A percentile compares a stretch with the other conserved stretches of the same genome.
phyloP scores from a whole-genome alignment of 139 green algal species.

The Tetradesmus lagerheimii region DNA sequence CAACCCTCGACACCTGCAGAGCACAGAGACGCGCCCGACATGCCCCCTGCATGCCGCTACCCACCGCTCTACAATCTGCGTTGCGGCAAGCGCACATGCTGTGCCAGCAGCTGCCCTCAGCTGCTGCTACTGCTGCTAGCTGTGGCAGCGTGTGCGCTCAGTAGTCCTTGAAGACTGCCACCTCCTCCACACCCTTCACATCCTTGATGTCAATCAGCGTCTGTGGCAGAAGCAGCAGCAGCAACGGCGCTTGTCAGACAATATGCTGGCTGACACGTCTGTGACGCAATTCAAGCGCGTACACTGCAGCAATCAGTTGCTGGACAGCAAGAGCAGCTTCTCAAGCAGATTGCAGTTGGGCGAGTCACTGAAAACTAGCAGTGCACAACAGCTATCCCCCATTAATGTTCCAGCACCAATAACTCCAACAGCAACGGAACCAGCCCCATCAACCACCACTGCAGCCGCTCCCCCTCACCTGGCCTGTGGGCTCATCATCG shows the following conservation, averaged over 20 bases:
- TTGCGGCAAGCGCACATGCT: background rate
- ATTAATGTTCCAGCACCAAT: background rate
- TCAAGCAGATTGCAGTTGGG: too few relatives aligned
- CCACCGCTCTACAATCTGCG: background rate
- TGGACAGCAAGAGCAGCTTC: too few relatives aligned
- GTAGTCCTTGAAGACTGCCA: slow-evolving; percentile 62
- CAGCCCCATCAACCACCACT: background rate
- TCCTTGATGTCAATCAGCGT: slow-evolving; percentile 51
- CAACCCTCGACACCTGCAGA: background rate
- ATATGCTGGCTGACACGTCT: too few relatives aligned
- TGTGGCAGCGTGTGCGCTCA: background rate
- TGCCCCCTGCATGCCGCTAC: background rate
- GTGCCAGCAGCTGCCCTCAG: background rate
- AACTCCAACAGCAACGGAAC: background rate
- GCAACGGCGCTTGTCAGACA: too few relatives aligned
- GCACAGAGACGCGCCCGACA: background rate
- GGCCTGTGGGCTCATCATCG: slow-evolving; percentile 66
- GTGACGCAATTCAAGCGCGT: too few relatives aligned
- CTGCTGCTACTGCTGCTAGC: background rate
- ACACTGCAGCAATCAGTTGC: background rate
- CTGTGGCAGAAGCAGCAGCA: background rate
- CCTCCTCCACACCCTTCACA: slow-evolving; percentile 60
- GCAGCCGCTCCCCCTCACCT: slow-evolving; percentile 6
- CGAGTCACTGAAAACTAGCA: too few relatives aligned
- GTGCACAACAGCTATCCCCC: too few relatives aligned